phyloP scores from a whole-genome alignment of 768 basidiomycete species.

The Calocybe gangraenosa region DNA sequence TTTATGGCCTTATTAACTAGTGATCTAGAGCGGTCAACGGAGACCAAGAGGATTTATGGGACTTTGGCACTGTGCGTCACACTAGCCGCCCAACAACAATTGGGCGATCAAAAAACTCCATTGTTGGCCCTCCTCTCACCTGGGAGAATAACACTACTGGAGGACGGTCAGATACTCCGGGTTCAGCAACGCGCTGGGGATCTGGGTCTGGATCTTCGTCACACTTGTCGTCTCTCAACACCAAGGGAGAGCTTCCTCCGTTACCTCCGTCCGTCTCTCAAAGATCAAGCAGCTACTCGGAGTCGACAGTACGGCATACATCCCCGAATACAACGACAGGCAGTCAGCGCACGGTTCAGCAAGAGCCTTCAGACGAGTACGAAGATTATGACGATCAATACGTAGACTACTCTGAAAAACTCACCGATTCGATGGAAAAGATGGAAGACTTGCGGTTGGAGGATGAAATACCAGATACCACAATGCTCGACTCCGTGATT shows the following conservation, averaged over 20 bases:
- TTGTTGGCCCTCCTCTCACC: conserved; percentile 67
- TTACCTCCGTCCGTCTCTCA: conserved; percentile 36
- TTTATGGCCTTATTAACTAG: conserved; percentile 7
- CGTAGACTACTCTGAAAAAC: conserved; percentile 42
- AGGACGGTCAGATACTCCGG: conserved; percentile 35
- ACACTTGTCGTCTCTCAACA: conserved; percentile 40
- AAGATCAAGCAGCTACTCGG: conserved; percentile 43
- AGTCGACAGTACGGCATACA: conserved; percentile 67
- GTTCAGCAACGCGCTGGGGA: conserved; percentile 23
- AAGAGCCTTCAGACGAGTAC: conserved; percentile 59
- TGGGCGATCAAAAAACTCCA: conserved; percentile 59
- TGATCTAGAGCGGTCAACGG: conserved; percentile 43
- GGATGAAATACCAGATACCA: conserved; percentile 69
- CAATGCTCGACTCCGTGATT: conserved; percentile 96
- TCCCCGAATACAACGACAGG: conserved; percentile 29
- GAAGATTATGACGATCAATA: conserved; percentile 64
- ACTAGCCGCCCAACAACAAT: conserved; percentile 56
- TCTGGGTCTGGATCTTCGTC: conserved; percentile 29
- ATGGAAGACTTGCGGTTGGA: conserved; percentile 43
- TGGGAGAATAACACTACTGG: conserved; percentile 69
- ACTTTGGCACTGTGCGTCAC: conserved; percentile 94
- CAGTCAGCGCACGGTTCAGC: conserved; percentile 29
- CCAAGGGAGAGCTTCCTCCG: conserved; percentile 61
- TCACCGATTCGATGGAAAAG: conserved; percentile 42
- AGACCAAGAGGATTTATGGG: conserved; percentile 88